Percentiles rank a stretch among this genome's conserved stretches.
Evolutionary conservation across 179 eudicot species (phyloP).

Genomic region (Drosera spatulata): DNA sequence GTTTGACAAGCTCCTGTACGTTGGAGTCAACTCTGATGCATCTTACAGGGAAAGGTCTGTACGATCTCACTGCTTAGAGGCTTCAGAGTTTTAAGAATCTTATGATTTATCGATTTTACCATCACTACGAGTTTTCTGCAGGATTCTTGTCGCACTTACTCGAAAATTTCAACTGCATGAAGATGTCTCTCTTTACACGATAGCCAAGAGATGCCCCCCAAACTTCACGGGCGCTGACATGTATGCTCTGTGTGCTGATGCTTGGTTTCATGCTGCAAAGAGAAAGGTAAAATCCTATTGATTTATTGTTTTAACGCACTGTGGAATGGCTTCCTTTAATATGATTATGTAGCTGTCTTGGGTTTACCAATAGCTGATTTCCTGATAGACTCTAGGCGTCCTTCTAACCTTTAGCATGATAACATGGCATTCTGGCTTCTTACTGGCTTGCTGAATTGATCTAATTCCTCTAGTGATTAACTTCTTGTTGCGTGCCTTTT

Average conservation of each 20-base stretch:
- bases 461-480: too few species aligned
- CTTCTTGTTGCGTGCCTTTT: too few species aligned
- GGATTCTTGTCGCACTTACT: conserved; percentile 84
- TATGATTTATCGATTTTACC: too few species aligned
- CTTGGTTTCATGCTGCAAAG: conserved; percentile 98
- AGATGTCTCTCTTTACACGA: conserved; percentile 66
- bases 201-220: conserved; percentile 87
- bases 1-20: conserved; percentile 92
- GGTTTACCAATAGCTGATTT: too few species aligned
- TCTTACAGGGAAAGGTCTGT: conserved; percentile 80
- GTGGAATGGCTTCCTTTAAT: too few species aligned
- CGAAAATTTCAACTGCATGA: conserved; percentile 80
- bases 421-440: too few species aligned
- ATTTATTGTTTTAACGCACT: background rate
- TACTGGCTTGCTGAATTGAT: too few species aligned
- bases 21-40: conserved; percentile 86
- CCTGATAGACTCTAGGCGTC: too few species aligned
- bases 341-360: too few species aligned
- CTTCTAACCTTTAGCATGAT: too few species aligned
- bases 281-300: conserved; percentile 42
- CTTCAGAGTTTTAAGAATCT: background rate
- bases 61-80: background rate
- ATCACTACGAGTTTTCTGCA: conserved; percentile 11
- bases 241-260: conserved; percentile 99
- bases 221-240: conserved; percentile 97